Percentiles rank a stretch among this genome's conserved stretches.
Conservation (phyloP, 805 yeast genomes). For the Nakazawaea wickerhamii region DNA sequence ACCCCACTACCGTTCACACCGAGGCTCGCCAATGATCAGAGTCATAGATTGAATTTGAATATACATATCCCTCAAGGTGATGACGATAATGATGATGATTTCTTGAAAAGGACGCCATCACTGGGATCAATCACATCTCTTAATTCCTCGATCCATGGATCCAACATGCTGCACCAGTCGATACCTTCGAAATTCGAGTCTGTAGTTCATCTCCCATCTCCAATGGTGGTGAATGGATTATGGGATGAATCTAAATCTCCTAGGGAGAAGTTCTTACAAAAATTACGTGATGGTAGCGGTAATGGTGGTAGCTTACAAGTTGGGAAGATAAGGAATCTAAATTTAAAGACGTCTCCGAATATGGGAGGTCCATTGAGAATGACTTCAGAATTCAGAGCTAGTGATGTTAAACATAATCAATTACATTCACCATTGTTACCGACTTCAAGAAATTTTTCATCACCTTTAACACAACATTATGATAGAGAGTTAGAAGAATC, state of each 20-base stretch:
- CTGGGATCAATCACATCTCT: background rate
- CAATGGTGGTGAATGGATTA: constrained; percentile 24
- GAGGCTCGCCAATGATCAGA: background rate
- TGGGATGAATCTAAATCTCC: constrained; percentile 5
- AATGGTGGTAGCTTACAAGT: constrained; percentile 2
- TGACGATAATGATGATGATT: background rate
- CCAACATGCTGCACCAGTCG: constrained; percentile 19
- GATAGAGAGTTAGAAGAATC: constrained; percentile 3
- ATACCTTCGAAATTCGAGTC: constrained; percentile 24
- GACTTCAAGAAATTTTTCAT: constrained; percentile 22
- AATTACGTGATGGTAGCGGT: background rate
- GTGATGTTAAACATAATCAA: constrained; percentile 10
- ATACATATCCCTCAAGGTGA: background rate
- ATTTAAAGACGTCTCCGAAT: background rate
- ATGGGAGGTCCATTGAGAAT: constrained; percentile 20
- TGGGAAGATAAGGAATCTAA: constrained; percentile 1
- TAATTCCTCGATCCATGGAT: background rate
- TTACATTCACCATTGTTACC: constrained; percentile 15
- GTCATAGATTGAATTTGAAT: background rate
- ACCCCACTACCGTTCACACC: background rate
- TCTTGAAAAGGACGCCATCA: background rate
- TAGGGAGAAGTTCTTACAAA: background rate
- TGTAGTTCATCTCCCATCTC: constrained; percentile 42
- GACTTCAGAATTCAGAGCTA: constrained; percentile 33
- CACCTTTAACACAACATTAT: constrained; percentile 13